Evolutionary conservation across 768 basidiomycete genomes (phyloP), one percentile per base, ranked within the genome.

Genomic region (Glaciozyma martinii): DNA sequence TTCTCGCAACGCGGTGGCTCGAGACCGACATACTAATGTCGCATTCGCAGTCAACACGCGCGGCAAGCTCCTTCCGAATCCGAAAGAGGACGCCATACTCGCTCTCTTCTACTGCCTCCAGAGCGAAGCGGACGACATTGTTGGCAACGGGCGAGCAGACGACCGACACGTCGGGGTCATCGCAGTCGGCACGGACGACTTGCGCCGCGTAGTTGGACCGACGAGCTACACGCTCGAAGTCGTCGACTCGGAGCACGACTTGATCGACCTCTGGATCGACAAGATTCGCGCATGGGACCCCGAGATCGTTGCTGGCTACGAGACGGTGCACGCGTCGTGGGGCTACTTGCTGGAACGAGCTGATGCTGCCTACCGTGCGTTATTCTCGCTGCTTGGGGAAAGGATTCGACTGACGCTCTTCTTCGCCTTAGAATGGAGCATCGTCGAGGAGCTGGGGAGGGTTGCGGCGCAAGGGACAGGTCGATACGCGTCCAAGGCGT

Each of bases 231-330:
- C 33, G 7, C 61, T 86, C 32, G 83, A 87, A 49, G 68, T 80
- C 10, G 84, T 88, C 21, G 75, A 82, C 4, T 80, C 74, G 50
- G 95, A 99, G 77, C 78, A 90, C 16, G 90, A 91, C 27, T 77
- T 97, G 8, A 77, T 97, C 62, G 93, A 95, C 72, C 77, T 77
- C 42, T 71, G 89, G 10, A 78, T 89, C 32, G 91, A 98, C 74
- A 77, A 84, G 33, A 82, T 95, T 13, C 66, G 83, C 29, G 82
- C 84, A 1, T 78, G 89, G 68, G 91, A 98, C 77, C 95, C 95
- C 0, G 95, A 99, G 75, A 86, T 97, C 47, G 73, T 98, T 12
- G 81, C 84, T 0, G 94, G 94, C 21, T 98, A 91, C 90, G 94
- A 99, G 66, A 80, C 94, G 18, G 90, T 95, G 73, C 79, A 80